Percentiles rank a stretch among this genome's conserved stretches.
Conservation (phyloP, 345 rosid species). For the Geranium brycei region DNA sequence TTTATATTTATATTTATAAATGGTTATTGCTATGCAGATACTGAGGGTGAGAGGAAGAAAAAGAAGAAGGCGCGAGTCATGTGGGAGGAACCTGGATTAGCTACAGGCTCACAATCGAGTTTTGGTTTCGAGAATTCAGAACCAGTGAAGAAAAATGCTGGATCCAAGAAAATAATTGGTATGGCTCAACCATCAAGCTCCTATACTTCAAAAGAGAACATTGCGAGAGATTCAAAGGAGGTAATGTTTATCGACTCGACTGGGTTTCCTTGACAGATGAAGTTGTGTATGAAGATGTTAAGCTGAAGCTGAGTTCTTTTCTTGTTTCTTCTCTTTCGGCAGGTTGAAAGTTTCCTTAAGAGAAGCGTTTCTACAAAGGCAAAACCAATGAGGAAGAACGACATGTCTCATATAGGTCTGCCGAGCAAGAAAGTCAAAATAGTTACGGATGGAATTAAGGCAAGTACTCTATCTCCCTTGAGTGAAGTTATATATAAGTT, state of each 20-base stretch:
- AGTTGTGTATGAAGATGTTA: no score
- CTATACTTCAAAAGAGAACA: constrained; percentile 28
- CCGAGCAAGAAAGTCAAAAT: no score
- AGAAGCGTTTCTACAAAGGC: constrained; percentile 33
- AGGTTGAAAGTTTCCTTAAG: constrained; percentile 52
- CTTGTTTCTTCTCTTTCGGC: constrained; percentile 16
- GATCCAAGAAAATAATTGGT: constrained; percentile 22
- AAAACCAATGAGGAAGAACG: constrained; percentile 49
- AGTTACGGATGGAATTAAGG: no score
- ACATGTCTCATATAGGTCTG: no score
- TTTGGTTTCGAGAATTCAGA: constrained; percentile 31
- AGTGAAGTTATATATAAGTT: no score
- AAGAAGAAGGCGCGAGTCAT: constrained; percentile 33
- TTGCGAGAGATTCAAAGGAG: constrained; percentile 38
- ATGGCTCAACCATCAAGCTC: constrained; percentile 31
- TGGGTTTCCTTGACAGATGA: no score
- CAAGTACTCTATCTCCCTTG: no score
- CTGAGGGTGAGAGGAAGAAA: constrained; percentile 48
- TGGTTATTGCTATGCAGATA: constrained; percentile 31
- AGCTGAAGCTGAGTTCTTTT: no score
- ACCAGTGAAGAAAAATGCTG: constrained; percentile 38
- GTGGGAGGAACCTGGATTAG: constrained; percentile 21
- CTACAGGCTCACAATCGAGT: constrained; percentile 29
- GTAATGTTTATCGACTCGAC: constrained; percentile 14
- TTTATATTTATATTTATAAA: no score